Conservation (phyloP, 306 rosid species). For the Cucumis cinereus region DNA sequence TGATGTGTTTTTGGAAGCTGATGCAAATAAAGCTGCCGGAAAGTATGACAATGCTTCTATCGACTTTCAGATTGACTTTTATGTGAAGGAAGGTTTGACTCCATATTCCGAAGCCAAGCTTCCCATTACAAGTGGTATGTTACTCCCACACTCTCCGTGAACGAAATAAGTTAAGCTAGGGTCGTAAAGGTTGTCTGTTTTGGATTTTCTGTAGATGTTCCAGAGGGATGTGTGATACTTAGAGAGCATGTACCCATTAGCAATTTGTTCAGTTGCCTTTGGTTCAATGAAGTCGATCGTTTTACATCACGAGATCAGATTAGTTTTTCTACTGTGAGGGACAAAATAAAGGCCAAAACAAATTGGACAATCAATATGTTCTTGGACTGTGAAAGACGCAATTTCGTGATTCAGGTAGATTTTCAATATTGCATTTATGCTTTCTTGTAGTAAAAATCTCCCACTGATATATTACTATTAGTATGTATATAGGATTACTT, state of each 20-base stretch:
- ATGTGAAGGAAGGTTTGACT: constrained; percentile 75
- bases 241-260: constrained; percentile 88
- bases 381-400: constrained; percentile 85
- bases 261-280: constrained; percentile 83
- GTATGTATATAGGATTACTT: background rate
- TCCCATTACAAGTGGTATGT: constrained; percentile 85
- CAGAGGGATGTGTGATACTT: constrained; percentile 87
- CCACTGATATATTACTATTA: background rate
- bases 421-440: background rate
- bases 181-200: constrained; percentile 10
- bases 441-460: background rate
- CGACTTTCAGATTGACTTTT: constrained; percentile 76
- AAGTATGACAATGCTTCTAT: constrained; percentile 80
- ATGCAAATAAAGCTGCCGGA: constrained; percentile 91
- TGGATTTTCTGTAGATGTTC: constrained; percentile 68
- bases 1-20: constrained; percentile 85
- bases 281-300: constrained; percentile 98
- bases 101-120: constrained; percentile 81
- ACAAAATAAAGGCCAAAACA: constrained; percentile 42
- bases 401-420: constrained; percentile 78
- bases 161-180: background rate
- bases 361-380: constrained; percentile 74
- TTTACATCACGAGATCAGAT: constrained; percentile 93
- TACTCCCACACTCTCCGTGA: background rate
- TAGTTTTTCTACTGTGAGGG: constrained; percentile 76